These are phyloP conservation scores for Aspergillus panamensis DNA, from an alignment of 495 filamentous ascomycete species.

Conservation along the genomic window DNA sequence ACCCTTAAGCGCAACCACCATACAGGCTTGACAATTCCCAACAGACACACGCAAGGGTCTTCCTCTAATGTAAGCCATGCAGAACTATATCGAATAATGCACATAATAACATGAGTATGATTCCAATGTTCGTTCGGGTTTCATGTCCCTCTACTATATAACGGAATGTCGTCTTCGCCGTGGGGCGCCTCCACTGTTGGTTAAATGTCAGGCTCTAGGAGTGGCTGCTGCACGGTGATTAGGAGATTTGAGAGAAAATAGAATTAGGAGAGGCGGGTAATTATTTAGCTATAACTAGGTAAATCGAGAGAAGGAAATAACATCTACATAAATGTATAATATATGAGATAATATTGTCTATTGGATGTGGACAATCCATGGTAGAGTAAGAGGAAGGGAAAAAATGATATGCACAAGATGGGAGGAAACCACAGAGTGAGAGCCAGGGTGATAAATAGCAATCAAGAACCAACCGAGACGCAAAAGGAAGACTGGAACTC, in stretches of 20 bases:
- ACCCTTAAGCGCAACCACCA: too few species aligned
- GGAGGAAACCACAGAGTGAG: background rate
- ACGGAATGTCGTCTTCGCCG: too few species aligned
- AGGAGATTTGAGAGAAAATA: too few species aligned
- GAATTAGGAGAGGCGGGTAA: background rate
- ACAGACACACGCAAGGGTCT: too few species aligned
- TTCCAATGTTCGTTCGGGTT: too few species aligned
- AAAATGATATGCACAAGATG: constrained; percentile 8
- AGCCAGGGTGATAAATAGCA: background rate
- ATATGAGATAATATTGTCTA: constrained; percentile 23
- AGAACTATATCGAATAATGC: too few species aligned
- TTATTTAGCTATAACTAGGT: background rate
- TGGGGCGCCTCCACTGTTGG: too few species aligned
- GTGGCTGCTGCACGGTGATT: background rate
- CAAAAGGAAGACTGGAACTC: background rate
- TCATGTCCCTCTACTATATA: too few species aligned
- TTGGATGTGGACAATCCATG: constrained; percentile 4
- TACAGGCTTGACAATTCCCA: too few species aligned
- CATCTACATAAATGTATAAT: background rate
- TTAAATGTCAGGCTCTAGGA: too few species aligned
- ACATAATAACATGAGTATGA: too few species aligned
- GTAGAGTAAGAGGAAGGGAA: background rate
- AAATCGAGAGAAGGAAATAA: background rate
- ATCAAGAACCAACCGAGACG: background rate
- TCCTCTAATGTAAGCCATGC: too few species aligned